Conservation (phyloP, 1,284 basidiomycete species). For the Apiotrichum sp. region DNA sequence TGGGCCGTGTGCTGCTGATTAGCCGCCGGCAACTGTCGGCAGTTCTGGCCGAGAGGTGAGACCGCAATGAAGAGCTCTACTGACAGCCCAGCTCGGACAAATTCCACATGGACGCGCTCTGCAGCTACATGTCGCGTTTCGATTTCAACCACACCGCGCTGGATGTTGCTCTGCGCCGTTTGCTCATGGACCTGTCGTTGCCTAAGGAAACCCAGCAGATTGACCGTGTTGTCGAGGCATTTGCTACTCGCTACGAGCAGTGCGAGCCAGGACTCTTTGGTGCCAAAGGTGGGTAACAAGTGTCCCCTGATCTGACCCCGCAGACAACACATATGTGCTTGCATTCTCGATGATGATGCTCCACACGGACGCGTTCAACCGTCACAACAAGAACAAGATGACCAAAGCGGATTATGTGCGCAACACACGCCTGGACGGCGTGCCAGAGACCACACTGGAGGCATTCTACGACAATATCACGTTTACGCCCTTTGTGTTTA, state of each 20-base stretch:
- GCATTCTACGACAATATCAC: conserved; percentile 96
- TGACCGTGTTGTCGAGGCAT: conserved; percentile 93
- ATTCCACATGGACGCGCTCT: conserved; percentile 67
- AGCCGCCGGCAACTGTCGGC: conserved; percentile 69
- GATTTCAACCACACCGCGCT: conserved; percentile 72
- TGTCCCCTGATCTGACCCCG: conserved; percentile 1
- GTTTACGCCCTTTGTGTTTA: conserved; percentile 90
- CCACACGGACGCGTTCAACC: conserved; percentile 97
- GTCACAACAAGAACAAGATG: conserved; percentile 97
- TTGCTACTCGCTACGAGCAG: conserved; percentile 73
- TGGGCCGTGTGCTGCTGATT: conserved; percentile 59
- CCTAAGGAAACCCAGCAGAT: conserved; percentile 98
- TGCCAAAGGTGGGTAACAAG: conserved; percentile 57
- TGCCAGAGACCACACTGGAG: conserved; percentile 78
- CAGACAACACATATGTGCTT: conserved; percentile 92
- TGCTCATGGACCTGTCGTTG: conserved; percentile 86
- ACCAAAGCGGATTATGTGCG: conserved; percentile 84
- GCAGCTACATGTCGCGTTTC: conserved; percentile 68
- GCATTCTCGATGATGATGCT: conserved; percentile 99
- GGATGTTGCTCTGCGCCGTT: conserved; percentile 82
- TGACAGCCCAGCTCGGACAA: conserved; percentile 56
- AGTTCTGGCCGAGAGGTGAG: conserved; percentile 72
- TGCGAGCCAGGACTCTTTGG: conserved; percentile 80
- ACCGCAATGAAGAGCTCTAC: conserved; percentile 1
- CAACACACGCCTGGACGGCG: conserved; percentile 83